Evolutionary conservation across 768 basidiomycete species (phyloP).

Genomic region (Coprinopsis sp.): DNA sequence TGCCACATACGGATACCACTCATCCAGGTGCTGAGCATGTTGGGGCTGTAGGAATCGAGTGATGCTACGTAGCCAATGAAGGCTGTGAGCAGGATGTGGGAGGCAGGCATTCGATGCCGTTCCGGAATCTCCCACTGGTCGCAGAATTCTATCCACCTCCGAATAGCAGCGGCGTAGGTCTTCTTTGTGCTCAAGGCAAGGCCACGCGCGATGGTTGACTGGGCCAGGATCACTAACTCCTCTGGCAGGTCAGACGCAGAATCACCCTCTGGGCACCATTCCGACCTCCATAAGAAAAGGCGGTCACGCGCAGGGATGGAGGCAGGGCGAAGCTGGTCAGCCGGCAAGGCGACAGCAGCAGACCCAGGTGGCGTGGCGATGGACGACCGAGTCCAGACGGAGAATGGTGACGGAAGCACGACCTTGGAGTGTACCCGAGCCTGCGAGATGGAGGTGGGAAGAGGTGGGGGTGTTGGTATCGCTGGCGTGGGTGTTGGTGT

Average conservation of each 20-base stretch:
- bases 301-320: too few species aligned
- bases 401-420: too few species aligned
- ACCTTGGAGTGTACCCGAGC: too few species aligned
- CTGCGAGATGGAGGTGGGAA: too few species aligned
- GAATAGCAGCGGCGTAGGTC: constrained; percentile 16
- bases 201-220: not conserved
- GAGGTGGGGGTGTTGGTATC: too few species aligned
- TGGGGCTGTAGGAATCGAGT: constrained; percentile 8
- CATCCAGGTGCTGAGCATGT: constrained; percentile 30
- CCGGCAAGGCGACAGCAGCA: too few species aligned
- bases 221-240: constrained; percentile 5
- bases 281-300: too few species aligned
- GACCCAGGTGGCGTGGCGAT: too few species aligned
- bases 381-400: too few species aligned
- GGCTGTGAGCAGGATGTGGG: constrained; percentile 10
- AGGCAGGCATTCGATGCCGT: constrained; percentile 15
- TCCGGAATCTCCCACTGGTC: constrained; percentile 15
- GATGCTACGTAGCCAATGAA: constrained; percentile 8
- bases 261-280: not conserved
- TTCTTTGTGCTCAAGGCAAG: constrained; percentile 7
- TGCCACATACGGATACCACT: constrained; percentile 35
- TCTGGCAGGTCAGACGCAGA: not conserved
- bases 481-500: too few species aligned
- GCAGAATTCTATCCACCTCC: constrained; percentile 21
- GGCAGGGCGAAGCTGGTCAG: too few species aligned